Conservation (phyloP, 208 protist species). For the Strigomonas culicis region DNA sequence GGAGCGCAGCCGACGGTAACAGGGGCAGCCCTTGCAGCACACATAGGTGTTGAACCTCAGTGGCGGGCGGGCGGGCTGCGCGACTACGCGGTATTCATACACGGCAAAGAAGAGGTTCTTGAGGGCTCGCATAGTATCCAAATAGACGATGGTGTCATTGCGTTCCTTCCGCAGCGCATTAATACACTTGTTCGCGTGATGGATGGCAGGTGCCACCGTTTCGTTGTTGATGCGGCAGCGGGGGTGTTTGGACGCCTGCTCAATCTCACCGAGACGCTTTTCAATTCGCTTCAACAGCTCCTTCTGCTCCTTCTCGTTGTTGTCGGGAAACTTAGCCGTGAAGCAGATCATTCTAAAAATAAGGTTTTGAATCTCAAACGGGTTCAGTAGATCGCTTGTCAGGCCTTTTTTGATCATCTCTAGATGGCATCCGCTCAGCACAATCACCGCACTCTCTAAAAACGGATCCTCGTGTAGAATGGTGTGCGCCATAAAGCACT, state of each 20-base stretch:
- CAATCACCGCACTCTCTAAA: conserved; percentile 53
- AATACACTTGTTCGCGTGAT: too few species aligned
- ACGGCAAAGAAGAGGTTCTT: conserved; percentile 68
- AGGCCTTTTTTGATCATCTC: too few species aligned
- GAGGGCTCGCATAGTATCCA: conserved; percentile 45
- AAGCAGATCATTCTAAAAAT: conserved; percentile 64
- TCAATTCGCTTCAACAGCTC: too few species aligned
- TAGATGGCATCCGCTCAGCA: conserved; percentile 31
- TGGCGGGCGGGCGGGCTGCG: conserved; percentile 18
- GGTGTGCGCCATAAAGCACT: conserved; percentile 69
- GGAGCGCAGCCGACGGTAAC: conserved; percentile 47
- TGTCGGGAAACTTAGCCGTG: conserved; percentile 52
- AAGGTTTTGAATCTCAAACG: conserved; percentile 46
- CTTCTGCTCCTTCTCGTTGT: too few species aligned
- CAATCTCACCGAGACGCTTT: too few species aligned
- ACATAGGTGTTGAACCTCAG: conserved; percentile 55
- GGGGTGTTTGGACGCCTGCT: too few species aligned
- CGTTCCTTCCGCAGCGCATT: conserved; percentile 35
- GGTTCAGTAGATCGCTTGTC: conserved; percentile 33
- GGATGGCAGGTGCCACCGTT: too few species aligned
- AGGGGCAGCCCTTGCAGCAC: conserved; percentile 70
- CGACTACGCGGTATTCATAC: conserved; percentile 27
- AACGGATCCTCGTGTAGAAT: conserved; percentile 75
- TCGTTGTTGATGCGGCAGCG: too few species aligned
- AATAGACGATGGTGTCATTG: conserved; percentile 34